phyloP scores from a whole-genome alignment of 495 filamentous ascomycete species.

The Penicillium waksmanii region DNA sequence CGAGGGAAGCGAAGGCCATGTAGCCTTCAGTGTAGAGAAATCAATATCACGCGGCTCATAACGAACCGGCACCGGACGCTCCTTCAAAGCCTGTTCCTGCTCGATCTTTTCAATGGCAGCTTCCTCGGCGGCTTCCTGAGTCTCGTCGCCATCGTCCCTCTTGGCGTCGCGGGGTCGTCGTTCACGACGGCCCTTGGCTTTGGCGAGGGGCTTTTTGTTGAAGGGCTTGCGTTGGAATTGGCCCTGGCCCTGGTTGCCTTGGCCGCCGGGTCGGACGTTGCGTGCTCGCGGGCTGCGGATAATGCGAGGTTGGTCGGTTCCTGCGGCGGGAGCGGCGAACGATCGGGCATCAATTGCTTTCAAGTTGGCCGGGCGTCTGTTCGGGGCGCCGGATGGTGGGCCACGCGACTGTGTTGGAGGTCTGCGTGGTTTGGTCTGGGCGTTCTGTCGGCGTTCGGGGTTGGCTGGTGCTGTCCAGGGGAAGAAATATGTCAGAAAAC shows the following conservation, averaged over 20 bases:
- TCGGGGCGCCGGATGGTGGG: slow-evolving; percentile 24
- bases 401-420: slow-evolving; percentile 24
- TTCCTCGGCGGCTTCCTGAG: slow-evolving; percentile 19
- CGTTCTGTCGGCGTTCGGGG: slow-evolving; percentile 1
- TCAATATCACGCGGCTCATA: slow-evolving; percentile 40
- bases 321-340: slow-evolving; percentile 37
- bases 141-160: slow-evolving; percentile 26
- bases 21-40: slow-evolving; percentile 38
- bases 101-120: slow-evolving; percentile 38
- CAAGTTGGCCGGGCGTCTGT: slow-evolving; percentile 29
- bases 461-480: slow-evolving; percentile 1
- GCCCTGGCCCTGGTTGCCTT: slow-evolving; percentile 15
- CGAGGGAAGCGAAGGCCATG: slow-evolving; percentile 49
- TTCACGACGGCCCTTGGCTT: background rate
- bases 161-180: slow-evolving; percentile 16
- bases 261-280: slow-evolving; percentile 15
- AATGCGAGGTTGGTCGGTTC: slow-evolving; percentile 36
- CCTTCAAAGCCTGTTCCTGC: slow-evolving; percentile 35
- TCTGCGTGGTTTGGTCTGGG: slow-evolving; percentile 12
- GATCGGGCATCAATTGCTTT: slow-evolving; percentile 46
- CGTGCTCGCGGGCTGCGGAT: slow-evolving; percentile 38
- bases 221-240: slow-evolving; percentile 23
- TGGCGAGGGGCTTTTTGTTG: background rate
- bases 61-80: slow-evolving; percentile 34
- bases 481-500: no score